Evolutionary conservation across 495 filamentous ascomycete species (phyloP).

Genomic region (Aspergillus funiculosus): DNA sequence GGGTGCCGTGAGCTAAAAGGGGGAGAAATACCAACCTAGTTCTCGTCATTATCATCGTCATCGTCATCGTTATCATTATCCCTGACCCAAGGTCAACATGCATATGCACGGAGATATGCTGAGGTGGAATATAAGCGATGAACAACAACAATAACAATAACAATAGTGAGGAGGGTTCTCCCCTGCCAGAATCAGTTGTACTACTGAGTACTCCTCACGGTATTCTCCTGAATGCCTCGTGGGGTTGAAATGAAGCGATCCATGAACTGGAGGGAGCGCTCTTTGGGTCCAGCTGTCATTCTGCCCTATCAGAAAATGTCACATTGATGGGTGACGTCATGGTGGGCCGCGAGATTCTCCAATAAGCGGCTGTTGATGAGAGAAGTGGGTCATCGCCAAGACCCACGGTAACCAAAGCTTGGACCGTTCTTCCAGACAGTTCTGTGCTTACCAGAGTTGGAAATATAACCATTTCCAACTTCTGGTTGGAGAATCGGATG

Average conservation of each 20-base stretch:
- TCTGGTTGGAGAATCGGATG: no score
- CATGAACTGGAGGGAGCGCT: conserved; percentile 17
- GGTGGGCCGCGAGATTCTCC: conserved; percentile 3
- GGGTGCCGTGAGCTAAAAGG: conserved; percentile 2
- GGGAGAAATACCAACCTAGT: no score
- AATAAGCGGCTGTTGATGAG: conserved; percentile 21
- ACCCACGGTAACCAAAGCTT: conserved; percentile 19
- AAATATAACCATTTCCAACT: no score
- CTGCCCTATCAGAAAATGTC: conserved; percentile 12
- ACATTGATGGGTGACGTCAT: conserved; percentile 16
- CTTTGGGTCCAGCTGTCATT: conserved; percentile 5
- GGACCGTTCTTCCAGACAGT: conserved; percentile 22
- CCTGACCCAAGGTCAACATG: no score
- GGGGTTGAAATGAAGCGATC: conserved; percentile 13
- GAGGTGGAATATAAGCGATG: no score
- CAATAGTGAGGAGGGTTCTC: neutral
- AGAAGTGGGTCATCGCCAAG: conserved; percentile 19
- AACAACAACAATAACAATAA: neutral
- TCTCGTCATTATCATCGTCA: no score
- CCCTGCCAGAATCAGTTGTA: neutral
- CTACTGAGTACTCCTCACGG: neutral
- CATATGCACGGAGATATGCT: neutral
- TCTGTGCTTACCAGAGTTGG: no score
- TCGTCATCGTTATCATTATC: no score
- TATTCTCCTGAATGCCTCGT: conserved; percentile 8